Conservation (phyloP, 2,329 filamentous ascomycete species). For the Sclerotiophoma versabilis region DNA sequence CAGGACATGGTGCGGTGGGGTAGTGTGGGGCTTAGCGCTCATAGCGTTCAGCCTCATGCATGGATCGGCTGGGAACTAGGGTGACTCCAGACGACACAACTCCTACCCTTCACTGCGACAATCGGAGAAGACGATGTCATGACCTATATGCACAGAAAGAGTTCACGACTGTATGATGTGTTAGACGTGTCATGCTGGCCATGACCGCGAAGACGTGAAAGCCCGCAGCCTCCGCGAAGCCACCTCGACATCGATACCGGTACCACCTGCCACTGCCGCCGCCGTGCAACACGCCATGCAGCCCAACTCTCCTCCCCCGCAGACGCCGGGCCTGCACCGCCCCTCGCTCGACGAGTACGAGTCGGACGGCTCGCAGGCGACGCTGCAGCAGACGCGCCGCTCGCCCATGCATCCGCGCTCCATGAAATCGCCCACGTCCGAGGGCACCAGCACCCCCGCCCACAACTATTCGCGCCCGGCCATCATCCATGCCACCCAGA, state of each 20-base stretch:
- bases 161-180: neutral
- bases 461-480: slow-evolving; percentile 50
- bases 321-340: slow-evolving; percentile 40
- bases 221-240: neutral
- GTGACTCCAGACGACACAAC: slow-evolving; percentile 1
- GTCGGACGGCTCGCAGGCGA: slow-evolving; percentile 51
- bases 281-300: slow-evolving; percentile 32
- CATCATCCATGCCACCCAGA: slow-evolving; percentile 46
- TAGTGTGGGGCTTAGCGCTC: slow-evolving; percentile 6
- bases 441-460: slow-evolving; percentile 19
- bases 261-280: neutral
- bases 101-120: neutral
- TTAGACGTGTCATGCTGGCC: slow-evolving; percentile 13
- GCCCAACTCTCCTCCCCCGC: slow-evolving; percentile 42
- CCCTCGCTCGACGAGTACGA: slow-evolving; percentile 43
- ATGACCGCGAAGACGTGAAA: slow-evolving; percentile 11
- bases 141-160: neutral
- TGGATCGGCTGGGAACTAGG: slow-evolving; percentile 10
- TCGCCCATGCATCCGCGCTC: slow-evolving; percentile 48
- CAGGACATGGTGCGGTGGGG: slow-evolving; percentile 6
- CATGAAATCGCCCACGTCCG: slow-evolving; percentile 35
- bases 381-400: slow-evolving; percentile 44
- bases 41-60: slow-evolving; percentile 14
- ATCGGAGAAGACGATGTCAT: neutral
- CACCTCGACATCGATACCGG: neutral